A percentile compares a stretch with the other conserved stretches of the same genome.
These are phyloP conservation scores for Rhodamnia argentea DNA, from an alignment of 345 rosid genomes.

Conservation along the genomic window DNA sequence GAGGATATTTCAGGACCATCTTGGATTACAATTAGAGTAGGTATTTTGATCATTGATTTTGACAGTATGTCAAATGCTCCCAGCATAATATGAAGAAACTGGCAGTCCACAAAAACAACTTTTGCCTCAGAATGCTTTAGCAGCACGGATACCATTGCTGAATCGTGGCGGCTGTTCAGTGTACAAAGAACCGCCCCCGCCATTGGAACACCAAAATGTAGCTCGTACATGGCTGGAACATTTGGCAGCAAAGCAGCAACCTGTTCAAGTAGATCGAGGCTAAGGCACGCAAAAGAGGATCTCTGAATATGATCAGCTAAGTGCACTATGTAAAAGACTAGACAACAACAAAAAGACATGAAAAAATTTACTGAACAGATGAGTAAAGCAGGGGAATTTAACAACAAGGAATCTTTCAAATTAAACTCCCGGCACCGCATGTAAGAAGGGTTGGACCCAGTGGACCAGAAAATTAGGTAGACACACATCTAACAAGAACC, in stretches of 20 bases:
- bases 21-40: constrained; percentile 26
- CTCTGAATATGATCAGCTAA: background rate
- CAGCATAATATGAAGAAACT: constrained; percentile 23
- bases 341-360: background rate
- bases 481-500: background rate
- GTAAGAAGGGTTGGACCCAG: background rate
- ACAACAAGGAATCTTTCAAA: background rate
- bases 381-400: background rate
- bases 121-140: constrained; percentile 52
- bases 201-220: constrained; percentile 66
- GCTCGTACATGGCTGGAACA: constrained; percentile 51
- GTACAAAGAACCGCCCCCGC: constrained; percentile 55
- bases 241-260: constrained; percentile 53
- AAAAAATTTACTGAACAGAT: background rate
- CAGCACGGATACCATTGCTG: constrained; percentile 30
- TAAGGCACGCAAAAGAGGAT: background rate
- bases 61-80: constrained; percentile 40
- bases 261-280: constrained; percentile 15
- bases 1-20: constrained; percentile 9
- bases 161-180: constrained; percentile 44
- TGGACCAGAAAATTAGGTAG: background rate
- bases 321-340: background rate
- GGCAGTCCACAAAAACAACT: constrained; percentile 38
- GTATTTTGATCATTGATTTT: constrained; percentile 19
- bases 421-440: background rate